phyloP scores from a whole-genome alignment of 805 yeast genomes.

The Candida xiaguanensis region DNA sequence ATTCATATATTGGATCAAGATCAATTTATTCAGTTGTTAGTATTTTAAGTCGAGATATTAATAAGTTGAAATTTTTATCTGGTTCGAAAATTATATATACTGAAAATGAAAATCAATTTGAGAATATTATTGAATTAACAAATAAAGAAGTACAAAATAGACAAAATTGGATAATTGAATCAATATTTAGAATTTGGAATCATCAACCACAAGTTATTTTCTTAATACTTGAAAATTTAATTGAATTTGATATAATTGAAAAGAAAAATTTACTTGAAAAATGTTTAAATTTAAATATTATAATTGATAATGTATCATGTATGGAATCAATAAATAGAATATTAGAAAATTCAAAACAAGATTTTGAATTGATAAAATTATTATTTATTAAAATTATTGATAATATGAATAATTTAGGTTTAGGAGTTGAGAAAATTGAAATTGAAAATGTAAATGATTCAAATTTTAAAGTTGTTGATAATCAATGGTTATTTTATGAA shows the following conservation, averaged over 20 bases:
- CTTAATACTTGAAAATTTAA: conserved; percentile 39
- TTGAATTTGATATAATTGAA: conserved; percentile 34
- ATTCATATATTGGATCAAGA: conserved; percentile 82
- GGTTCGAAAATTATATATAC: conserved; percentile 26
- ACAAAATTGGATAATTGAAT: conserved; percentile 36
- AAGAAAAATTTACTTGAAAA: conserved; percentile 25
- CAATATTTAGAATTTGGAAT: conserved; percentile 40
- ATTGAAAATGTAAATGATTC: conserved; percentile 24
- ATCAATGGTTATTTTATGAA: conserved; percentile 41
- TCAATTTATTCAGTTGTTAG: conserved; percentile 59
- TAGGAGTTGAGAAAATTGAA: conserved; percentile 18
- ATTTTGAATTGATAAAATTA: conserved; percentile 9
- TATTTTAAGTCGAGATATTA: conserved; percentile 36
- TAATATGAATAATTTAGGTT: conserved; percentile 26
- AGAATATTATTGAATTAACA: conserved; percentile 18
- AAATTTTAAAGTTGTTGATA: conserved; percentile 26
- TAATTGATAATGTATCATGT: conserved; percentile 39
- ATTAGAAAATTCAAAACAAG: conserved; percentile 11
- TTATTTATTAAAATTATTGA: conserved; percentile 23
- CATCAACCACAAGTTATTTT: conserved; percentile 45
- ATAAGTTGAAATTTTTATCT: conserved; percentile 34
- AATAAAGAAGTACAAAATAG: conserved; percentile 21
- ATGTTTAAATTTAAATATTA: conserved; percentile 28
- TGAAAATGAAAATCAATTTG: conserved; percentile 30
- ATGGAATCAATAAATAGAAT: conserved; percentile 40